These are phyloP conservation scores for Cladosporium velox DNA, from an alignment of 2,329 filamentous ascomycete genomes.

Conservation along the genomic window DNA sequence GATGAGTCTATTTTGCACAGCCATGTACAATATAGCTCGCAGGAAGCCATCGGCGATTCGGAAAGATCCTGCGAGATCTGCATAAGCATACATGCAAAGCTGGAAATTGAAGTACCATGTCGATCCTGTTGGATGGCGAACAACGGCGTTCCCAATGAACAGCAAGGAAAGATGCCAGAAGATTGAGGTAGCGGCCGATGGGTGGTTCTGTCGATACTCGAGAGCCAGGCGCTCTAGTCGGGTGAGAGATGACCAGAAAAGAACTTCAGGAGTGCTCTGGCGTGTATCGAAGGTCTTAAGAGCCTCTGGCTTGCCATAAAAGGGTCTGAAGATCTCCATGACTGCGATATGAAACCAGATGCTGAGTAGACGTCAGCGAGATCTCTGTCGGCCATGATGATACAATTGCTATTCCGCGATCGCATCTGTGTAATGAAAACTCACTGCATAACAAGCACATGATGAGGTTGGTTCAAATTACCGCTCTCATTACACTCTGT, in stretches of 20 bases:
- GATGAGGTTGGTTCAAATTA: neutral
- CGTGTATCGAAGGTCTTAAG: neutral
- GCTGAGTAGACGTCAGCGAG: neutral
- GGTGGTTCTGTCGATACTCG: constrained; percentile 8
- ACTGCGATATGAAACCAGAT: constrained; percentile 15
- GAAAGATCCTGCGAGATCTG: neutral
- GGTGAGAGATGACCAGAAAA: constrained; percentile 12
- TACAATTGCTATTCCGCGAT: neutral
- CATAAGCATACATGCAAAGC: constrained; percentile 8
- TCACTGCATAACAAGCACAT: constrained; percentile 11
- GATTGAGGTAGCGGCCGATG: neutral
- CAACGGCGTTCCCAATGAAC: constrained; percentile 11
- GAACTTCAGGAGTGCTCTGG: constrained; percentile 1
- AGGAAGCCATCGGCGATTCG: constrained; percentile 1
- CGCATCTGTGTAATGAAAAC: neutral
- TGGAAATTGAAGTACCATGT: constrained; percentile 9
- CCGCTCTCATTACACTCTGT: neutral
- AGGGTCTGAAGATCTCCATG: constrained; percentile 13
- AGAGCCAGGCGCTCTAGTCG: neutral
- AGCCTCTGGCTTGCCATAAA: neutral
- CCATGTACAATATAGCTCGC: constrained; percentile 12
- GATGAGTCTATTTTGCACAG: neutral
- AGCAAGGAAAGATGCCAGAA: constrained; percentile 10
- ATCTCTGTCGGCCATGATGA: neutral
- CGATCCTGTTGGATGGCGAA: neutral